phyloP scores from a whole-genome alignment of 352 stramenopile species.

The Pythium chondricola region DNA sequence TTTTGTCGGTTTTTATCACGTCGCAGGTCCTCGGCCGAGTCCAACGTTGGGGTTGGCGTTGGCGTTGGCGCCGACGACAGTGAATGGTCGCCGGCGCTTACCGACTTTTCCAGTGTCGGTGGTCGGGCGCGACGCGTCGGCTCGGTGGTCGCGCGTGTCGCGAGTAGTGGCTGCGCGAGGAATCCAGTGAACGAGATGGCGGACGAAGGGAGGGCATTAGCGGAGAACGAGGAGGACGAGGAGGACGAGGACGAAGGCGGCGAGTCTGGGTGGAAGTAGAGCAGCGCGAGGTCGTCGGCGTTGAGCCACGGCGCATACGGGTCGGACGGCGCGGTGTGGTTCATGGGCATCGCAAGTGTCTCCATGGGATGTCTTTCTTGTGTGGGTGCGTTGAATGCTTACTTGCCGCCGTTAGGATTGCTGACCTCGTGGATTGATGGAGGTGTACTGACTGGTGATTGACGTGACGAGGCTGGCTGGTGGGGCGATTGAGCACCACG shows the following conservation, averaged over 20 bases:
- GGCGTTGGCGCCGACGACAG: not conserved
- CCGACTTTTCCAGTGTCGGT: not conserved
- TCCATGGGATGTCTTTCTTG: not conserved
- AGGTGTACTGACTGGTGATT: too few relatives aligned
- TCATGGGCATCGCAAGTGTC: not conserved
- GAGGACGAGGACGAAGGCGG: not conserved
- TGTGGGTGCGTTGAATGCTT: too few relatives aligned
- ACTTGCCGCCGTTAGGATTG: too few relatives aligned
- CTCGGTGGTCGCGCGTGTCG: not conserved
- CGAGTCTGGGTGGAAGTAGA: constrained; percentile 8
- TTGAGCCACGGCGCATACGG: constrained; percentile 16
- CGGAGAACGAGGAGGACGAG: not conserved
- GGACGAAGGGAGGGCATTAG: not conserved
- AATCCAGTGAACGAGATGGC: not conserved
- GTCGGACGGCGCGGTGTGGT: constrained; percentile 3
- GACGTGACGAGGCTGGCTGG: too few relatives aligned
- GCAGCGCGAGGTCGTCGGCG: constrained; percentile 16
- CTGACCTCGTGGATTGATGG: too few relatives aligned
- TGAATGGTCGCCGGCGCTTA: not conserved
- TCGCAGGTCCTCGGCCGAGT: constrained; percentile 14
- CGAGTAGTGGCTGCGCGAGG: not conserved
- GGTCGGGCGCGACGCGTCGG: not conserved
- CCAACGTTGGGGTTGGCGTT: not conserved
- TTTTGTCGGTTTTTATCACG: constrained; percentile 28
- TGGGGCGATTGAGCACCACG: too few relatives aligned